Percentiles rank a stretch among this genome's conserved stretches.
Conservation (phyloP, 2,329 filamentous ascomycete species). For the Shiraia sp. region DNA sequence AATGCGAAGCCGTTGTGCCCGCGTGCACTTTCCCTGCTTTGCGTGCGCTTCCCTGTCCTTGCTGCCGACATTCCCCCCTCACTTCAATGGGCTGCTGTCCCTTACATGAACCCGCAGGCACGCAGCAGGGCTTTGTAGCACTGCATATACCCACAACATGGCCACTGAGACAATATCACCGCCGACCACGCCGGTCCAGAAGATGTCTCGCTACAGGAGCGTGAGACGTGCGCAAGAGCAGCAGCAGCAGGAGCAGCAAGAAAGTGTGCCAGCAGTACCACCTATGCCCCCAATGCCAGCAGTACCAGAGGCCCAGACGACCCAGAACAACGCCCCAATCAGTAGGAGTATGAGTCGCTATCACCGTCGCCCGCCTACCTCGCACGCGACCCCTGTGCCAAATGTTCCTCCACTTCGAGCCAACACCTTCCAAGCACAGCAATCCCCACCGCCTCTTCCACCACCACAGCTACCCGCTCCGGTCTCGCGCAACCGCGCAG, state of each 20-base stretch:
- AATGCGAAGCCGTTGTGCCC: conserved; percentile 23
- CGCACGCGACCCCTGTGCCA: conserved; percentile 27
- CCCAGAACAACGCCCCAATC: conserved; percentile 23
- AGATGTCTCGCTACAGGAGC: conserved; percentile 63
- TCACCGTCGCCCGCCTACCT: conserved; percentile 38
- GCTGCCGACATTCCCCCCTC: conserved; percentile 10
- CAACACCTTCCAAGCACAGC: conserved; percentile 23
- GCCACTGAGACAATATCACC: conserved; percentile 33
- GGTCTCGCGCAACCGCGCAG: conserved; percentile 29
- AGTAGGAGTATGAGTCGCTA: conserved; percentile 49
- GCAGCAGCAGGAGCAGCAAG: conserved; percentile 20
- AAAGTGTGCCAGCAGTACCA: conserved; percentile 10
- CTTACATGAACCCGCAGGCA: conserved; percentile 24
- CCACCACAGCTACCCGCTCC: conserved; percentile 11
- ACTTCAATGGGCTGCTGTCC: conserved; percentile 19
- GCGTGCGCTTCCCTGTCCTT: conserved; percentile 6
- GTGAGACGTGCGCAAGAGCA: conserved; percentile 54
- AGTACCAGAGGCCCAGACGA: conserved; percentile 21
- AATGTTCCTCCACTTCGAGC: conserved; percentile 28
- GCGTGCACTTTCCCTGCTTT: conserved; percentile 24
- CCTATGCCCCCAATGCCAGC: conserved; percentile 31
- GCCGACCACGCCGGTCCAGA: conserved; percentile 37
- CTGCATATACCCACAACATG: conserved; percentile 33
- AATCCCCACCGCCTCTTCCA: conserved; percentile 8
- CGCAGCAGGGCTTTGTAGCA: conserved; percentile 23